A percentile compares a stretch with the other conserved stretches of the same genome.
Evolutionary conservation across 805 yeast species (phyloP).

Genomic region (Wickerhamiella cacticola): DNA sequence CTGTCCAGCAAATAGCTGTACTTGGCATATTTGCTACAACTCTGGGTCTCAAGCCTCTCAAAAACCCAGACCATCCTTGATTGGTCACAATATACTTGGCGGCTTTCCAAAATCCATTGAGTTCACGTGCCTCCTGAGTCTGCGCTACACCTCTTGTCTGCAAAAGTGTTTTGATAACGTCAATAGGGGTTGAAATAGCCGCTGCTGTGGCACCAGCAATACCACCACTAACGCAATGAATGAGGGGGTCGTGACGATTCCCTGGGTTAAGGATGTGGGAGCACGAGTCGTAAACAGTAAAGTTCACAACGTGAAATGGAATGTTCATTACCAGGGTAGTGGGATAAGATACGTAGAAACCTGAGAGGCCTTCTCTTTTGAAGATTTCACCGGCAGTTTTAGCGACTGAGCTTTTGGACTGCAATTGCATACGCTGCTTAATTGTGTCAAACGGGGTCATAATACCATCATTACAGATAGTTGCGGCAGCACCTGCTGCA

Average conservation of each 20-base stretch:
- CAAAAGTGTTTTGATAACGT: constrained; percentile 75
- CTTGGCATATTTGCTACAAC: constrained; percentile 87
- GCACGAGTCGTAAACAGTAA: constrained; percentile 79
- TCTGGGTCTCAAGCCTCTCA: constrained; percentile 81
- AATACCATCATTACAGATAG: constrained; percentile 84
- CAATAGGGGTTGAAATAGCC: constrained; percentile 88
- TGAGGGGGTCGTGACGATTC: constrained; percentile 68
- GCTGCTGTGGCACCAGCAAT: constrained; percentile 92
- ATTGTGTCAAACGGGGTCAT: constrained; percentile 97
- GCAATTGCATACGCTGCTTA: constrained; percentile 84
- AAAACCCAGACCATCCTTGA: constrained; percentile 46
- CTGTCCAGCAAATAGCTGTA: constrained; percentile 95
- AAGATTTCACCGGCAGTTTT: constrained; percentile 26
- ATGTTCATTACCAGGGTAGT: constrained; percentile 84
- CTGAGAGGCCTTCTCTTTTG: constrained; percentile 38
- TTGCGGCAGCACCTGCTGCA: constrained; percentile 81
- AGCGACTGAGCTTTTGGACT: constrained; percentile 17
- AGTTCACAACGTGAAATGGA: constrained; percentile 90
- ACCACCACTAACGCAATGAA: constrained; percentile 89
- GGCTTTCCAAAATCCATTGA: constrained; percentile 60
- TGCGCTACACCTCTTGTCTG: constrained; percentile 54
- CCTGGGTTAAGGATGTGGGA: constrained; percentile 68
- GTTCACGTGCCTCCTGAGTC: constrained; percentile 35
- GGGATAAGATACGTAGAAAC: constrained; percentile 87
- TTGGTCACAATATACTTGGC: constrained; percentile 46